Base-by-base conservation (phyloP, 2,329 filamentous ascomycete genomes). In the Alternaria arborescens region DNA sequence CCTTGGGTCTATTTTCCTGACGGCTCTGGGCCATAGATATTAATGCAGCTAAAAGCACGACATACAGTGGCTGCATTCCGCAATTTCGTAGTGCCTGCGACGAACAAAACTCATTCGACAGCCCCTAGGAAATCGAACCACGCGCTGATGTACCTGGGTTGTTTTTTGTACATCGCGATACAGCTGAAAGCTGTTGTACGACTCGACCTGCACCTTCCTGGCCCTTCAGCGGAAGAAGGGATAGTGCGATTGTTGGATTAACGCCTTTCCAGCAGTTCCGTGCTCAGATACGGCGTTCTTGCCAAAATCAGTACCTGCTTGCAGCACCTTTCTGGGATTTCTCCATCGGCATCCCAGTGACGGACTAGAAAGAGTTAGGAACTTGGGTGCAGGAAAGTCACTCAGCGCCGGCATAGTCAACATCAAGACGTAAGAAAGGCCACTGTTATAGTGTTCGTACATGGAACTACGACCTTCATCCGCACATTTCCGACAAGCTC, bases 41-140 rank as follows among this genome's bases (percentile, higher is more conserved):
- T 32, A 26, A 44, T 46, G 53, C 52, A 41, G 38, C 43, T 51
- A 62, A 58, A 61, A 65, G 55, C 62, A 65, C 66, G 66, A 68
- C 66, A 68, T 67, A 40, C 26, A 2, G 60, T 67, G 64, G 64
- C 66, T 58, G 50, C 30, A 24, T 66, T 65, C 53, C 52, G 62
- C 56, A 57, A 65, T 62, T 14, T 8, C 2, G 5, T 3, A 18
- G 6, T 8, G 34, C 18, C 50, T 54, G 30, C 14, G 20, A 10
- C 14, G n/a, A 52, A 58, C 43, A 58, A 47, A 46, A 34, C 42
- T 16, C 10, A 18, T 34, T 14, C 5, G 20, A 54, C 40, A 11
- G n/a, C 48, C 5, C 30, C 42, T 18, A 43, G 43, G 18, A 7
- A 14, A 42, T 2, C 18, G 20, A 42, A 12, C 7, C 10, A 12